Base-by-base conservation (phyloP, 768 basidiomycete genomes). In the Lentinula boryana region DNA sequence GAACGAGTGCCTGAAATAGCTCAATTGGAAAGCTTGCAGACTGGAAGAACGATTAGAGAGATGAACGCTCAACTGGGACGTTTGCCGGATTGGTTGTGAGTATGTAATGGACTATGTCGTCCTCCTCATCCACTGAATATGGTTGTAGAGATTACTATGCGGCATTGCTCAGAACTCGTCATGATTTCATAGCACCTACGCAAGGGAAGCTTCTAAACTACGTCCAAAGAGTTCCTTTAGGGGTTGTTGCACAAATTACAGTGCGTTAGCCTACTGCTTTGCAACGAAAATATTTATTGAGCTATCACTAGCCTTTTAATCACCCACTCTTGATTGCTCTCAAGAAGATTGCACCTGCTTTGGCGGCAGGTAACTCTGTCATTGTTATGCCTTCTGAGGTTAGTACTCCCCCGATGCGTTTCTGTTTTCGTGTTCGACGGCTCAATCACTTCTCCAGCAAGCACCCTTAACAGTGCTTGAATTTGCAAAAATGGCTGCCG, bases 161-260 rank as follows among this genome's bases (percentile, higher is more conserved):
- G 27, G 88, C 91, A 1, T 70, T 93, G 3, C 68, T 92, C 48
- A 76, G 91, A 51, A 93, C 91, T 2, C 79, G 83, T 48, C 84
- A 87, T 68, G 79, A 74, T 5, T 87, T 84, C 63, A 79, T 93
- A 16, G 84, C 88, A 13, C 93, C 91, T 2, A 90, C 89, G 0
- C 87, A 91, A 65, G 93, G 93, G 0, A 84, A 82, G 57, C 70
- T 94, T 41, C 73, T 93, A 38, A 94, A 93, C 67, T 87, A 90
- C 69, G 86, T 94, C 5, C 81, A 84, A 53, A 81, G 93, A 13
- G 78, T 91, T 10, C 91, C 93, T 0, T 80, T 95, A 0, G 93
- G 93, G 10, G 92, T 93, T n/a, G 90, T 93, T 41, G 92, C 87
- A 0, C 91, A 94, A 69, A 89, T 95, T 27, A 93, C 90, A 13